phyloP scores from a whole-genome alignment of 306 rosid species.

The Glycyrrhiza uralensis region DNA sequence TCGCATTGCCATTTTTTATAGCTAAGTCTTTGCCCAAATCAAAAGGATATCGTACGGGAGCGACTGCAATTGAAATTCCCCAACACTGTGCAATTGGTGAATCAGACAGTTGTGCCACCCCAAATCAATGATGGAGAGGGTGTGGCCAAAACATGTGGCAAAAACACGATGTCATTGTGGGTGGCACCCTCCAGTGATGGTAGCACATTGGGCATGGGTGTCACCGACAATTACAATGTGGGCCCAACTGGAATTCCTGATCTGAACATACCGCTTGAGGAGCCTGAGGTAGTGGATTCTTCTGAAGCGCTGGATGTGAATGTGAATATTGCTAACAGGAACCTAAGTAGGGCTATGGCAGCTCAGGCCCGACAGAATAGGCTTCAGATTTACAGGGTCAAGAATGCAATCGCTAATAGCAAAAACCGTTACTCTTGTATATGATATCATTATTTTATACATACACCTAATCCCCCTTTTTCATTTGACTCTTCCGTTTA shows the following conservation, averaged over 20 bases:
- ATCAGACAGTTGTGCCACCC: slow-evolving; percentile 14
- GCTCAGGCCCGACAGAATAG: slow-evolving; percentile 53
- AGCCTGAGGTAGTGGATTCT: neutral
- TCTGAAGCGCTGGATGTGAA: slow-evolving; percentile 21
- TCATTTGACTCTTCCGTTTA: neutral
- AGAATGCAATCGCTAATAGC: slow-evolving; percentile 26
- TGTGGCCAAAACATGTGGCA: neutral
- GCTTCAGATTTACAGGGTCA: slow-evolving; percentile 42
- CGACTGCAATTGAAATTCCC: neutral
- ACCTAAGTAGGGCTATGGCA: slow-evolving; percentile 23
- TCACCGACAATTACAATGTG: neutral
- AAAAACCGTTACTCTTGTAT: slow-evolving; percentile 21
- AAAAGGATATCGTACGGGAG: neutral
- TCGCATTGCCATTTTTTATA: neutral
- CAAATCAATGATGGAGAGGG: slow-evolving; percentile 1
- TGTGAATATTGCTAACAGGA: neutral
- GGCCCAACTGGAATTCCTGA: slow-evolving; percentile 44
- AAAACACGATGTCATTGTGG: neutral
- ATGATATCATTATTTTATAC: neutral
- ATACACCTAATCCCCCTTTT: neutral
- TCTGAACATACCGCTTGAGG: slow-evolving; percentile 37
- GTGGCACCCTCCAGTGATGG: neutral
- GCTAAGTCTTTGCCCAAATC: slow-evolving; percentile 15
- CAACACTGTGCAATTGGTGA: neutral
- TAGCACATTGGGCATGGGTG: too few relatives aligned